phyloP scores from a whole-genome alignment of 192 early-diverging fungal species.

The Backusella parvicylindrica region DNA sequence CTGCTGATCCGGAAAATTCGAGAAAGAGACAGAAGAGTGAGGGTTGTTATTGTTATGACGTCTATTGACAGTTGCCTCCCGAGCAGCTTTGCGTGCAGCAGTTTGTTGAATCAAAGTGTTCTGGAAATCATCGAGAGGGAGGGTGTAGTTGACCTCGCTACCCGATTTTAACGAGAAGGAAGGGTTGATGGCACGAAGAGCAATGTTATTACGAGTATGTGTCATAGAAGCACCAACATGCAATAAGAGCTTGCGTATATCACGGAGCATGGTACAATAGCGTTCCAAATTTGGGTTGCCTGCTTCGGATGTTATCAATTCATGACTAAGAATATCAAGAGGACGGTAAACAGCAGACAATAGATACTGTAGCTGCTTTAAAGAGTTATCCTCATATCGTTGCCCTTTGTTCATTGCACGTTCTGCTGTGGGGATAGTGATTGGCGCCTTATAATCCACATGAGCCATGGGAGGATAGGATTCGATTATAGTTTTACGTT shows the following conservation, averaged over 20 bases:
- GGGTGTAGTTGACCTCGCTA: not conserved
- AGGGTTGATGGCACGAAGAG: not conserved
- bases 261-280: too few species aligned
- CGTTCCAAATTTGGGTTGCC: too few species aligned
- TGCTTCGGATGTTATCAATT: not conserved
- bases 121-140: too few species aligned
- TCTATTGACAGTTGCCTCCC: not conserved
- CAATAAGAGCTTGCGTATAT: too few species aligned
- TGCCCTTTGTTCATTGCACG: not conserved
- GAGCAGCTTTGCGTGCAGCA: not conserved
- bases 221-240: not conserved
- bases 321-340: not conserved
- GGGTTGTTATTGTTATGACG: not conserved
- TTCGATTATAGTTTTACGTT: constrained; percentile 5
- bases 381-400: not conserved
- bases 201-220: not conserved
- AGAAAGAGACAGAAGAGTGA: not conserved
- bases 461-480: not conserved
- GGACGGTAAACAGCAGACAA: not conserved
- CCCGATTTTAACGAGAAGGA: not conserved
- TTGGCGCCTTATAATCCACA: not conserved
- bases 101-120: not conserved
- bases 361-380: not conserved
- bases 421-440: not conserved
- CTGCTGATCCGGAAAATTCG: not conserved